phyloP scores from a whole-genome alignment of 306 rosid genomes.

The Herpetospermum pedunculosum region DNA sequence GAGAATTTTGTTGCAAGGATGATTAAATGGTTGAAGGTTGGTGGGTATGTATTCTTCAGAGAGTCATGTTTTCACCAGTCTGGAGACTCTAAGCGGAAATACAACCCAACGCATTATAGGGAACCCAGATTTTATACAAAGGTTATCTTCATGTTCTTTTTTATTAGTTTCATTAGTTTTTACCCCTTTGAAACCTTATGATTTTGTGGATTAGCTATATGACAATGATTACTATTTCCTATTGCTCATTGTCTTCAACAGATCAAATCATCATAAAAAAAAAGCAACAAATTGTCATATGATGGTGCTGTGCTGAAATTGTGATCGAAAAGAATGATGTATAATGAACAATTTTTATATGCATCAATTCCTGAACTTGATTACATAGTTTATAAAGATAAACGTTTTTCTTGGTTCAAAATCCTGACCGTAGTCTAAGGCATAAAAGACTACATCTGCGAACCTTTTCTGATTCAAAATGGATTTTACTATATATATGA shows the following conservation, averaged over 20 bases:
- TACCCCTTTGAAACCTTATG: not conserved
- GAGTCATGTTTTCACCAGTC: slow-evolving; percentile 98
- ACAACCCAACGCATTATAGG: slow-evolving; percentile 93
- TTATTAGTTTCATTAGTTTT: not conserved
- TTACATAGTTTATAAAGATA: not conserved
- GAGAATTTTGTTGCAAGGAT: slow-evolving; percentile 56
- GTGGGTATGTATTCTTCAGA: slow-evolving; percentile 72
- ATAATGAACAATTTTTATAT: too few species aligned
- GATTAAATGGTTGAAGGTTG: slow-evolving; percentile 84
- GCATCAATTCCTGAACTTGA: not conserved
- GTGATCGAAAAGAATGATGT: not conserved
- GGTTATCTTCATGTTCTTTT: slow-evolving; percentile 22
- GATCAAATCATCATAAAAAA: not conserved
- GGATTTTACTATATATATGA: not conserved
- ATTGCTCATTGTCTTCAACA: not conserved
- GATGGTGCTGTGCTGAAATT: not conserved
- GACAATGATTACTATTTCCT: not conserved
- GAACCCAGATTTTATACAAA: slow-evolving; percentile 89
- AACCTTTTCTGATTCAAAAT: not conserved
- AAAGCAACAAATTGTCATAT: not conserved
- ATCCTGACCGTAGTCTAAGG: not conserved
- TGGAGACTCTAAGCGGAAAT: slow-evolving; percentile 85
- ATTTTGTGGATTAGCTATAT: not conserved
- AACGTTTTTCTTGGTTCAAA: not conserved
- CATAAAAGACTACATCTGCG: not conserved